Evolutionary conservation across 2,329 filamentous ascomycete species (phyloP), one percentile per base, ranked within the genome.

Genomic region (Pseudogymnoascus sp.): DNA sequence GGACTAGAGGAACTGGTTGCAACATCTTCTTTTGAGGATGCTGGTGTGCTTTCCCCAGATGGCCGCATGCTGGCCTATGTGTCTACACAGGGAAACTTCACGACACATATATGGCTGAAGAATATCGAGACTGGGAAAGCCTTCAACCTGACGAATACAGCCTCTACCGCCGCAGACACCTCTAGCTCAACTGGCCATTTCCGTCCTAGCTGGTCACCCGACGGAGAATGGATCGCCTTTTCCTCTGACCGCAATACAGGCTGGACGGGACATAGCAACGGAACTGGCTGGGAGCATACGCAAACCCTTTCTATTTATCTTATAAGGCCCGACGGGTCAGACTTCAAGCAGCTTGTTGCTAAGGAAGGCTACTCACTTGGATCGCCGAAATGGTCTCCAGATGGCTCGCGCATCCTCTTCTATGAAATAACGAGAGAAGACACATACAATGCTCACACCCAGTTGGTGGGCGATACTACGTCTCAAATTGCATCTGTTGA

Each of bases 161-260:
- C 67, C 2, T 39, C 62, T 4, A 69, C 68, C 0, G 68, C 67
- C 4, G 67, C 67, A 1, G 69, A 70, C n/a, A 62, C 66, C 11
- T 64, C 64, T 12, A 64, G 67, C 5, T 74, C 75, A 14, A 70
- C 74, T 37, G 74, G 76, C 5, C 70, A 75, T 65, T 78, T 77
- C 65, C 71, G 73, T 1, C 77, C 77, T 0, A 66, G 68, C 4
- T 78, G 76, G 76, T 77, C 75, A 0, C 76, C 77, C 0, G 71
- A 77, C 42, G 76, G 77, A 18, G 63, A 77, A 62, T 78, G 75
- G 74, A 69, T 78, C 62, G 73, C 71, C 2, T 78, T 79, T 62
- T 71, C 71, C 11, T 79, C 76, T 1, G 76, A 79, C 59, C 73
- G 74, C 29, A 78, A 78, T 62, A 77, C 76, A 1, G 68, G 69